Conservation (phyloP, 2,329 filamentous ascomycete species). For the Arthrocladium fulminans region DNA sequence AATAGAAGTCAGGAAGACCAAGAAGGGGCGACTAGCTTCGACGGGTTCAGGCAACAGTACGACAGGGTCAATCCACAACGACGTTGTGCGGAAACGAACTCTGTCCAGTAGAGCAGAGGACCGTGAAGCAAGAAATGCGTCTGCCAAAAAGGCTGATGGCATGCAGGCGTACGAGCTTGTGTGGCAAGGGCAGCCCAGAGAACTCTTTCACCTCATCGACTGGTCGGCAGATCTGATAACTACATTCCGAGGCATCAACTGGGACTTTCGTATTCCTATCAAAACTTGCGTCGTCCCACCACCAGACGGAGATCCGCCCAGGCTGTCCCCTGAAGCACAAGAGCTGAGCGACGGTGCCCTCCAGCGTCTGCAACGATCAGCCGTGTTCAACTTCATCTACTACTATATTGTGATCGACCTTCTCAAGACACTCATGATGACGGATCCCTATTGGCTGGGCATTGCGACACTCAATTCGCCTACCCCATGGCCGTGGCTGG, state of each 20-base stretch:
- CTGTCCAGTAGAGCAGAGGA: not conserved
- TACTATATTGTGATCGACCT: conserved; percentile 62
- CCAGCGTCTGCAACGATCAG: conserved; percentile 8
- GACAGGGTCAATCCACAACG: not conserved
- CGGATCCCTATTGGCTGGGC: conserved; percentile 69
- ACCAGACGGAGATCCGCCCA: conserved; percentile 18
- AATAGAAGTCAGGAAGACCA: not conserved
- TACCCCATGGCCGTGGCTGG: conserved; percentile 25
- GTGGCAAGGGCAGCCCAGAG: conserved; percentile 47
- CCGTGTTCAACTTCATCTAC: conserved; percentile 33
- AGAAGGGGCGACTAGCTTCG: not conserved
- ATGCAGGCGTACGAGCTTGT: conserved; percentile 14
- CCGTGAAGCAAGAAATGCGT: conserved; percentile 9
- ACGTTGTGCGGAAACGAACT: not conserved
- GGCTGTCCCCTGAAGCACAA: conserved; percentile 10
- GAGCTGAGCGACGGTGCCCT: not conserved
- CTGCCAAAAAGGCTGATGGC: conserved; percentile 18
- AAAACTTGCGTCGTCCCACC: conserved; percentile 4
- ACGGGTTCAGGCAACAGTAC: not conserved
- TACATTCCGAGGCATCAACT: conserved; percentile 52
- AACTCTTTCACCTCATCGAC: conserved; percentile 45
- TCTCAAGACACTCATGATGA: conserved; percentile 58
- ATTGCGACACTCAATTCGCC: conserved; percentile 42
- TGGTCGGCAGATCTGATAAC: conserved; percentile 50
- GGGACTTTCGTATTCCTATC: conserved; percentile 46